Base-by-base conservation (phyloP, 176 grass and related monocot species). In the Aegilops longissima region DNA sequence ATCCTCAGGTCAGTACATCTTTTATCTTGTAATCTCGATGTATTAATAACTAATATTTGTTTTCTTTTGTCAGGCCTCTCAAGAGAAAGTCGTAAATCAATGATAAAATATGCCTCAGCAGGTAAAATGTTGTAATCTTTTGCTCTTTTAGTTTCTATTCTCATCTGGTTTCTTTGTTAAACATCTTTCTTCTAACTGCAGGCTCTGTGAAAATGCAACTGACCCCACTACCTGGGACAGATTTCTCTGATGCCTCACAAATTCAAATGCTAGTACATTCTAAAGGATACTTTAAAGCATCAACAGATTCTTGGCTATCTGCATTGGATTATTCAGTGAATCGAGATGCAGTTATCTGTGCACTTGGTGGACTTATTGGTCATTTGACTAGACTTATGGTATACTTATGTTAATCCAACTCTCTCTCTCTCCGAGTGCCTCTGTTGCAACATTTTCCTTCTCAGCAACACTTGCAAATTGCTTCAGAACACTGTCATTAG, bases 371-470 rank as follows among this genome's bases (percentile, higher is more conserved):
- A 87, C 93, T 98, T 88, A 88, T 95, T 86, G 61, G 78, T 67
- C 96, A 98, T 80, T 84, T 95, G 76, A 89, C 84, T 81, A 95
- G 96, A 76, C 84, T 98, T 80, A 96, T 98, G 96, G 96, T 98
- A 88, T 74, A 89, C 14, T 25, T 85, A 58, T 58, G n/a, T 52
- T 73, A 38, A 40, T 80, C 20, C 38, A 68, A 31, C 80, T 67
- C 36, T 27, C 65, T 68, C 67, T 34, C 33, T 44, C 42, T 44
- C 10, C 42, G 10, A 84, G 44, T 27, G 17, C 36, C 45, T 78
- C 73, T 62, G n/a, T 61, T 77, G 35, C 34, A 36, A 34, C 2
- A 80, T 35, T 83, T 79, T 47, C 10, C 54, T 78, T 82, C 76
- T 29, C 42, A 49, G 27, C 10, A 58, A 24, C 6, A 4, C 20